Evolutionary conservation across 1,284 basidiomycete species (phyloP).

Genomic region (Apiotrichum porosum): DNA sequence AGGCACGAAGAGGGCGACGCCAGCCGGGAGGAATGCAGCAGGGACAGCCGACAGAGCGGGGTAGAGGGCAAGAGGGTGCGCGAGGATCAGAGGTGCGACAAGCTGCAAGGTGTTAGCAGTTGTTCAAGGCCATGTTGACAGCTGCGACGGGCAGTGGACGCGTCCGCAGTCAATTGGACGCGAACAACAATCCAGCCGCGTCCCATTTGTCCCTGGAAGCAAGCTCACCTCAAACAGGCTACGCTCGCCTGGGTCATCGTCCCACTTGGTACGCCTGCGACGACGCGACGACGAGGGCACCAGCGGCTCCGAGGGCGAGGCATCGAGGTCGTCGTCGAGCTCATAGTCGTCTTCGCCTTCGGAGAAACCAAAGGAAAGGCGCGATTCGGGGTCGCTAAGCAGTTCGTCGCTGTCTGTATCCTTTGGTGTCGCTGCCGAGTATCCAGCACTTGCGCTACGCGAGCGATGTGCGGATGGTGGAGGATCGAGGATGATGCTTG

Average conservation of each 20-base stretch:
- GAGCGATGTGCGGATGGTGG: too few species aligned
- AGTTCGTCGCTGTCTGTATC: neutral
- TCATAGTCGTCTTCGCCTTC: conserved; percentile 5
- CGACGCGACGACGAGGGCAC: conserved; percentile 4
- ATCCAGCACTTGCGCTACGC: too few species aligned
- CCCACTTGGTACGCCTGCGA: conserved; percentile 9
- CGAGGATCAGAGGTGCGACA: conserved; percentile 42
- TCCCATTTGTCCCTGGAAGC: too few species aligned
- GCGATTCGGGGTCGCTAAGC: too few species aligned
- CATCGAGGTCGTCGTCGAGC: conserved; percentile 1
- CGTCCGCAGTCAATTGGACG: too few species aligned
- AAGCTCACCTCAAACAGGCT: conserved; percentile 15
- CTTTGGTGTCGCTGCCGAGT: too few species aligned
- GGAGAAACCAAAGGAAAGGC: neutral
- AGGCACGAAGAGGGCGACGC: conserved; percentile 47
- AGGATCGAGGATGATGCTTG: too few species aligned
- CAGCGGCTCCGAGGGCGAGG: conserved; percentile 9
- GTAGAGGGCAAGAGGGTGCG: conserved; percentile 45
- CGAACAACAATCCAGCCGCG: too few species aligned
- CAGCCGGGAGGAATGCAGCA: conserved; percentile 46
- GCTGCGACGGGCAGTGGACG: too few species aligned
- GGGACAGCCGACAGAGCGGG: conserved; percentile 42
- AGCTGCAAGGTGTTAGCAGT: conserved; percentile 29
- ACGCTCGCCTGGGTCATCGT: conserved; percentile 11
- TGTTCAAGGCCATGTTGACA: too few species aligned